These are phyloP conservation scores for Trichophyton rubrum DNA, from an alignment of 2,329 filamentous ascomycete species.

Conservation along the genomic window DNA sequence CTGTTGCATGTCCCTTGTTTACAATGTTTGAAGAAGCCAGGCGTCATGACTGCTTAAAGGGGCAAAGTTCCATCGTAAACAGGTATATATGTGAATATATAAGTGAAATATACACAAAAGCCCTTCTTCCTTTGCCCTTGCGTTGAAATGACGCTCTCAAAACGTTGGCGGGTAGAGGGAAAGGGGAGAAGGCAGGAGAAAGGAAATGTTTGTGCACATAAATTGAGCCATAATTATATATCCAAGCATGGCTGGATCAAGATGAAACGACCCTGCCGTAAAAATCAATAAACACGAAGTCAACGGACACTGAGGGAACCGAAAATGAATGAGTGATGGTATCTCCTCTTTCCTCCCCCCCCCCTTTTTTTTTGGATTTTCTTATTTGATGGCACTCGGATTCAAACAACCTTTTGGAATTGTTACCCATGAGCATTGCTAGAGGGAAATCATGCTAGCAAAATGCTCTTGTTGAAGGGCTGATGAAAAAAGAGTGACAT, in stretches of 20 bases:
- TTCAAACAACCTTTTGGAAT: not conserved
- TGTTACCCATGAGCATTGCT: not conserved
- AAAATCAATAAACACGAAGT: not conserved
- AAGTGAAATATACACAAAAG: not conserved
- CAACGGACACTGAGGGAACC: not conserved
- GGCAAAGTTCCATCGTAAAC: not conserved
- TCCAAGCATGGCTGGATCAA: not conserved
- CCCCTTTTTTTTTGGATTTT: not conserved
- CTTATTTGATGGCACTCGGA: not conserved
- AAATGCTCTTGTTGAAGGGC: not conserved
- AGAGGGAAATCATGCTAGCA: not conserved
- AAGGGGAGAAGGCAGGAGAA: not conserved
- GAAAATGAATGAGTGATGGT: not conserved
- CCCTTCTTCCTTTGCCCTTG: not conserved
- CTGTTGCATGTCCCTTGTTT: not conserved
- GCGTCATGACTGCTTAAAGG: not conserved
- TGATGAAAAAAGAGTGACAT: not conserved
- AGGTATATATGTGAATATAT: constrained; percentile 1
- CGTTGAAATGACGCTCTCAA: not conserved
- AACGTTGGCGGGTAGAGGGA: not conserved
- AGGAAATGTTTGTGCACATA: not conserved
- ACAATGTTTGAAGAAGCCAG: not conserved
- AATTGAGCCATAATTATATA: not conserved
- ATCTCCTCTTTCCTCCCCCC: not conserved
- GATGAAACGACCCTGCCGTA: not conserved